Evolutionary conservation across 805 yeast genomes (phyloP), one percentile per base, ranked within the genome.

Genomic region (Huiozyma sinensis): DNA sequence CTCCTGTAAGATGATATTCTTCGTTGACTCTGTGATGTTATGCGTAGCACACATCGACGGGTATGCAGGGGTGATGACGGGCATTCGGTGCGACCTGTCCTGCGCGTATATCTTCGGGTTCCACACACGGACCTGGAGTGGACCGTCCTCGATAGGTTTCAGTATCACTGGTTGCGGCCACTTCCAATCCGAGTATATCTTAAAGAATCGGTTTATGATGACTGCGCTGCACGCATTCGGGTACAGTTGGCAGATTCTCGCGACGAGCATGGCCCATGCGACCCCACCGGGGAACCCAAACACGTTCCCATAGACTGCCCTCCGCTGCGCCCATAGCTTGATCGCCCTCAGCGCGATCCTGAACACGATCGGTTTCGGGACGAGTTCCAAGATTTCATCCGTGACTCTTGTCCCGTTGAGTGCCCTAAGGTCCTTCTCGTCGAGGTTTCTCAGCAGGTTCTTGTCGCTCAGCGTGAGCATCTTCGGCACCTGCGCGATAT

Each of bases 251-350:
- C 98, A 92, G 29, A 92, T 87, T 55, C 98, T 73, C 1, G 97
- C 98, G n/a, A 89, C 97, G 36, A 92, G 64, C 97, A 92, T 92
- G 0, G 98, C 98, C 98, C 98, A 92, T 1, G 98, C 98, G 40
- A 92, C 98, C 64, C 98, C 98, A 57, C 98, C 98, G 1, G 97
- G 98, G 65, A 90, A 92, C 0, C 98, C 98, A 73, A 83, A 86
- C 38, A 92, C 83, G 58, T 92, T 92, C 6, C 86, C 97, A 65
- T 92, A 92, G 11, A 92, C 77, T 0, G 96, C 97, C 41, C 97
- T 73, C 56, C 88, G 77, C 59, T 88, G 90, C 0, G 98, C 98
- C 98, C 98, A 92, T 56, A 92, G 71, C 63, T 92, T 92, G 50
- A 92, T 84, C 11, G 95, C 89, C 50, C 98, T 71, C 46, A 92